Evolutionary conservation across 2,329 filamentous ascomycete genomes (phyloP).

Genomic region (Endoconidiophora polonica): DNA sequence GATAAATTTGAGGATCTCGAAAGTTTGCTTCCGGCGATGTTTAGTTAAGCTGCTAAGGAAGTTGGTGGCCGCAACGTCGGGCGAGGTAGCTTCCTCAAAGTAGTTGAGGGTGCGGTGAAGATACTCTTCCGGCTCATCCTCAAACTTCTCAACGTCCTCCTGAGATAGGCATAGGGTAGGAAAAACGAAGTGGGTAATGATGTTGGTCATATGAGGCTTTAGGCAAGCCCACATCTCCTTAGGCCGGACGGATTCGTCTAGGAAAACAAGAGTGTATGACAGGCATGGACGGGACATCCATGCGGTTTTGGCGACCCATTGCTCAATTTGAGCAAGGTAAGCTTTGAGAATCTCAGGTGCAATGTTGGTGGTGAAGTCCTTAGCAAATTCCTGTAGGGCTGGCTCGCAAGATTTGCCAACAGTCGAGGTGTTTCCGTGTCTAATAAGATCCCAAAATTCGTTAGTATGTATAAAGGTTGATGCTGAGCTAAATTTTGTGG

Average conservation of each 20-base stretch:
- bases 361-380: constrained; percentile 78
- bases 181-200: constrained; percentile 90
- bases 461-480: neutral
- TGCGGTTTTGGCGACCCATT: constrained; percentile 85
- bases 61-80: constrained; percentile 89
- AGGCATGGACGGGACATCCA: constrained; percentile 93
- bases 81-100: constrained; percentile 90
- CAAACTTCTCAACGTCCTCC: constrained; percentile 85
- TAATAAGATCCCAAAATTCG: constrained; percentile 20
- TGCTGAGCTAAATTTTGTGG: neutral
- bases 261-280: constrained; percentile 82
- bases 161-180: constrained; percentile 83
- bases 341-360: constrained; percentile 92
- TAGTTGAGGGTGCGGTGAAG: constrained; percentile 95
- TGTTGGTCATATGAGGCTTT: constrained; percentile 80
- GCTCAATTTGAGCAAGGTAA: constrained; percentile 87
- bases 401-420: constrained; percentile 55
- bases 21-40: constrained; percentile 85
- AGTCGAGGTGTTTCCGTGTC: constrained; percentile 75
- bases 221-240: constrained; percentile 94
- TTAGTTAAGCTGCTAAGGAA: constrained; percentile 93
- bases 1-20: constrained; percentile 84
- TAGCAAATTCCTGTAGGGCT: constrained; percentile 58
- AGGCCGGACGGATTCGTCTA: constrained; percentile 93
- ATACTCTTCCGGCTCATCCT: constrained; percentile 90